Conservation (phyloP, 495 filamentous ascomycete genomes). For the Hypoxylon intermedium region DNA sequence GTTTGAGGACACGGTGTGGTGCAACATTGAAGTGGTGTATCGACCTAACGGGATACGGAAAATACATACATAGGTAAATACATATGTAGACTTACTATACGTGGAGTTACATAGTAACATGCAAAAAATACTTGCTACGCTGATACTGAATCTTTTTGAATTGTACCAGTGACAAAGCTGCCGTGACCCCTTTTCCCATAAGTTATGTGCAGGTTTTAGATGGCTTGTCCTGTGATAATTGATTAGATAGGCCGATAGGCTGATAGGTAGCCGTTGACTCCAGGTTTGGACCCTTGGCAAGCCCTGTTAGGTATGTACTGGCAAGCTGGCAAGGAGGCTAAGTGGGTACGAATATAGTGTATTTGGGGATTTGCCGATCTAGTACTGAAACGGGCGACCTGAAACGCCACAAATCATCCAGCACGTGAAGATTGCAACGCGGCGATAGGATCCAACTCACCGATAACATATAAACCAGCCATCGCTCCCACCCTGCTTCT, state of each 20-base stretch:
- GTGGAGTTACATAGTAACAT: no score
- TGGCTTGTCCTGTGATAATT: neutral
- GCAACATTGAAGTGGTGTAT: no score
- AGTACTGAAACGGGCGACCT: constrained; percentile 20
- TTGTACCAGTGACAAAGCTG: no score
- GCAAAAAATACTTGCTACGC: no score
- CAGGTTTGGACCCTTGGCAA: constrained; percentile 12
- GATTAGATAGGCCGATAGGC: constrained; percentile 14
- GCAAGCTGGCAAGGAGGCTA: constrained; percentile 16
- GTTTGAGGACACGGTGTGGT: no score
- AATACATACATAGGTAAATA: neutral
- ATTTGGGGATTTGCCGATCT: constrained; percentile 25
- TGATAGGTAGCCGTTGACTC: constrained; percentile 12
- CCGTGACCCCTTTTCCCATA: no score
- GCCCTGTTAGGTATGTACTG: no score
- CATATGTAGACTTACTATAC: no score
- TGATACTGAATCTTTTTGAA: no score
- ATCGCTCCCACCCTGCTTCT: constrained; percentile 15
- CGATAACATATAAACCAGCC: constrained; percentile 16
- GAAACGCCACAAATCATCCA: constrained; percentile 31
- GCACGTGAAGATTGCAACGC: neutral
- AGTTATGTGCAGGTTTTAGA: no score
- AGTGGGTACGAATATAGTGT: constrained; percentile 19
- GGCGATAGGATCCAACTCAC: constrained; percentile 3
- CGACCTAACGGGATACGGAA: no score